Conservation (phyloP, 768 basidiomycete genomes). For the Termitomyces sp. region DNA sequence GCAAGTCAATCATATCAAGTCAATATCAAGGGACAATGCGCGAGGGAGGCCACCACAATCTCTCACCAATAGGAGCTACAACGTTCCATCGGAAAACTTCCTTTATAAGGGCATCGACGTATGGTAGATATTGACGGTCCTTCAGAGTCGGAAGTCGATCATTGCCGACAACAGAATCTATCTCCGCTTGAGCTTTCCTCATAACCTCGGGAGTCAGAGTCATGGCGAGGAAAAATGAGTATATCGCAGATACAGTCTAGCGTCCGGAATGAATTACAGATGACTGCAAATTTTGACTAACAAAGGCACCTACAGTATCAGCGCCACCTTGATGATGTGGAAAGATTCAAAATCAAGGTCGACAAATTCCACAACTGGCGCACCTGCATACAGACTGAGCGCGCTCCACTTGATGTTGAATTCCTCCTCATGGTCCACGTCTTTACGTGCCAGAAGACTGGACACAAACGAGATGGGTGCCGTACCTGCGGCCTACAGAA, state of each 20-base stretch:
- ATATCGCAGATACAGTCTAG: constrained; percentile 53
- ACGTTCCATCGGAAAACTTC: constrained; percentile 50
- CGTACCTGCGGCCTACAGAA: constrained; percentile 43
- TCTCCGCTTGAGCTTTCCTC: constrained; percentile 54
- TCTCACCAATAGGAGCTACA: constrained; percentile 33
- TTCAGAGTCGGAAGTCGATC: constrained; percentile 53
- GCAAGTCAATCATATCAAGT: not conserved
- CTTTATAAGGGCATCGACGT: constrained; percentile 49
- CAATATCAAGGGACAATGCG: not conserved
- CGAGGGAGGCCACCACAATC: not conserved
- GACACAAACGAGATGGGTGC: constrained; percentile 54
- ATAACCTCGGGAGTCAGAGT: constrained; percentile 45
- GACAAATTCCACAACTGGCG: not conserved
- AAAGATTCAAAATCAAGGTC: not conserved
- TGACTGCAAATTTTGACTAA: not conserved
- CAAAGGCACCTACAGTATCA: constrained; percentile 37
- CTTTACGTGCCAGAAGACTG: constrained; percentile 43
- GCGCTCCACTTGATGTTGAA: constrained; percentile 59
- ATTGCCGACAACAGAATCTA: constrained; percentile 49
- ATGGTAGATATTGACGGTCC: constrained; percentile 52
- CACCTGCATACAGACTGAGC: constrained; percentile 44
- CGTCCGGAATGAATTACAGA: constrained; percentile 1
- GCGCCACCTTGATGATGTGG: constrained; percentile 35
- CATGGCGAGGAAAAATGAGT: constrained; percentile 57
- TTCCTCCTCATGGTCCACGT: constrained; percentile 46